Percentiles rank a stretch among this genome's conserved stretches.
Evolutionary conservation across 2,329 filamentous ascomycete genomes (phyloP).

Genomic region (Calonectria hongkongensis): DNA sequence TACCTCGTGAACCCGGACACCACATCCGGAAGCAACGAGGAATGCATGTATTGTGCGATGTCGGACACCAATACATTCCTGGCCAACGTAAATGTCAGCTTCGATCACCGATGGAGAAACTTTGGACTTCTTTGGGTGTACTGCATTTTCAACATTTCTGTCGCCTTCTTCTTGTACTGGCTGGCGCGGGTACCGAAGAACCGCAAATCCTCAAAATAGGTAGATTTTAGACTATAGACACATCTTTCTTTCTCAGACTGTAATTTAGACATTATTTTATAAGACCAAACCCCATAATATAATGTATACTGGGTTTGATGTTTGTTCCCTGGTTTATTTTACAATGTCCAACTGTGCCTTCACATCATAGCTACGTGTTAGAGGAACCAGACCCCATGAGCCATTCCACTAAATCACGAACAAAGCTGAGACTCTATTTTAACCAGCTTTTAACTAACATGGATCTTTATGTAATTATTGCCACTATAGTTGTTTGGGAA

Average conservation of each 20-base stretch:
- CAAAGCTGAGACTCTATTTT: too few relatives aligned
- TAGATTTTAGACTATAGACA: conserved; percentile 9
- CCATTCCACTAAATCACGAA: too few relatives aligned
- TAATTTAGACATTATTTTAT: conserved; percentile 7
- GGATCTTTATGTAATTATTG: too few relatives aligned
- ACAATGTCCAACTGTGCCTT: background rate
- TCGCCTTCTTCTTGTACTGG: conserved; percentile 70
- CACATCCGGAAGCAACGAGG: conserved; percentile 58
- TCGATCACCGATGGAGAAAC: conserved; percentile 72
- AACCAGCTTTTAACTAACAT: too few relatives aligned
- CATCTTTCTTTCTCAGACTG: background rate
- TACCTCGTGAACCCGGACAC: conserved; percentile 57
- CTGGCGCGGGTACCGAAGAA: conserved; percentile 61
- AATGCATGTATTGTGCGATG: conserved; percentile 63
- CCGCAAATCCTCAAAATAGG: conserved; percentile 24
- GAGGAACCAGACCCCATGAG: too few relatives aligned
- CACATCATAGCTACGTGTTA: too few relatives aligned
- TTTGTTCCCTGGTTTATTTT: background rate
- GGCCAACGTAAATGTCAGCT: conserved; percentile 65
- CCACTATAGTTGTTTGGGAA: too few relatives aligned
- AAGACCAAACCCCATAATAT: background rate
- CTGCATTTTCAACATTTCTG: conserved; percentile 70
- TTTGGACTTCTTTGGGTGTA: conserved; percentile 74
- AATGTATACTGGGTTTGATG: background rate
- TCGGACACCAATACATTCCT: conserved; percentile 63